Evolutionary conservation across 345 rosid species (phyloP).

Genomic region (Ricinus communis): DNA sequence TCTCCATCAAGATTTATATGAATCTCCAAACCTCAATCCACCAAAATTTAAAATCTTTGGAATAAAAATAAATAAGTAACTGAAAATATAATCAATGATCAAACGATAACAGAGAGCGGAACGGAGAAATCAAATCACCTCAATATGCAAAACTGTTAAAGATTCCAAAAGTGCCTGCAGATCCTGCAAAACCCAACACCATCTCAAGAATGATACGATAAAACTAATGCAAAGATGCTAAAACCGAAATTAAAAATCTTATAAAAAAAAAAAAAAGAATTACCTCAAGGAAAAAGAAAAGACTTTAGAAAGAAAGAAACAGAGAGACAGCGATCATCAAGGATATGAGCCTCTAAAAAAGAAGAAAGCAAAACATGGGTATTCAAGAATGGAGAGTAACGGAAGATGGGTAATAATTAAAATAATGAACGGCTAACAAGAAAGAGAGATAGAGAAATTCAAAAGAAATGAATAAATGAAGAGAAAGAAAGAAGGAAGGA

Average conservation of each 20-base stretch:
- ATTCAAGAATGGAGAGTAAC: conserved; percentile 2
- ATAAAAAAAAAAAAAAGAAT: too few species aligned
- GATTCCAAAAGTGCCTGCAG: conserved; percentile 1
- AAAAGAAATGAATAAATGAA: conserved; percentile 13
- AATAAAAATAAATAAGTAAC: background rate
- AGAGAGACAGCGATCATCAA: conserved; percentile 27
- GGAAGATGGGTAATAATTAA: background rate
- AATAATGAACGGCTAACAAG: background rate
- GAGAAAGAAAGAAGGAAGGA: background rate
- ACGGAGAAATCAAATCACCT: conserved; percentile 7
- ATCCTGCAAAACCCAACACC: conserved; percentile 16
- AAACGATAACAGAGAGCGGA: background rate
- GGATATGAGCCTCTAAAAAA: conserved; percentile 31
- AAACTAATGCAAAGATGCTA: too few species aligned
- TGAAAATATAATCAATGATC: background rate
- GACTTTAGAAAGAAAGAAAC: conserved; percentile 15
- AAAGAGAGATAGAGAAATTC: conserved; percentile 11
- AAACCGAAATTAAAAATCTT: too few species aligned
- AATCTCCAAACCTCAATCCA: background rate
- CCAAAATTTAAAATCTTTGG: background rate
- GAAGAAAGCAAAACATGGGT: background rate
- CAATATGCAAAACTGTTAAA: background rate
- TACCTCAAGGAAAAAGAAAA: background rate
- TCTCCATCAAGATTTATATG: conserved; percentile 6
- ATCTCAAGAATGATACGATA: background rate